A percentile compares a stretch with the other conserved stretches of the same genome.
Evolutionary conservation across 179 eudicot species (phyloP).

Genomic region (Nepenthes alata): DNA sequence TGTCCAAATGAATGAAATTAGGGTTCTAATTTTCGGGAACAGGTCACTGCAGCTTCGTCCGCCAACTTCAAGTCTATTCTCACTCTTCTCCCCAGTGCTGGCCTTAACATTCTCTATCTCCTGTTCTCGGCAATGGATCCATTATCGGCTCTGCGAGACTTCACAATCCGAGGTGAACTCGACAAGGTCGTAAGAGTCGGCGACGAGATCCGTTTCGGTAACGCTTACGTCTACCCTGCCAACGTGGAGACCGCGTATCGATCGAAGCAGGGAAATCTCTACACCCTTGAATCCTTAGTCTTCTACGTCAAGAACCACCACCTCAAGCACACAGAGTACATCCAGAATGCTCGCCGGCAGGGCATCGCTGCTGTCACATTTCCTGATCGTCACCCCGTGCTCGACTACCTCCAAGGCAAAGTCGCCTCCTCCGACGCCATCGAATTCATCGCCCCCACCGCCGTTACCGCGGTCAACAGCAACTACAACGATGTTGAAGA

Average conservation of each 20-base stretch:
- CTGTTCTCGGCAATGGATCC: slow-evolving; percentile 51
- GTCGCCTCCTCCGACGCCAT: slow-evolving; percentile 44
- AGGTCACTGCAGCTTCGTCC: no score
- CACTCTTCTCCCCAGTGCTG: no score
- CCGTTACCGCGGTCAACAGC: neutral
- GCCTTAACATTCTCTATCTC: slow-evolving; percentile 1
- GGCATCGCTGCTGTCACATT: slow-evolving; percentile 56
- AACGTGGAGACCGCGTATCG: slow-evolving; percentile 58
- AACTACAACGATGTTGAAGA: slow-evolving; percentile 9
- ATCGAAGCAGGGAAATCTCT: slow-evolving; percentile 59
- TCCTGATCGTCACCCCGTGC: slow-evolving; percentile 63
- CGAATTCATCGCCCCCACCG: slow-evolving; percentile 22
- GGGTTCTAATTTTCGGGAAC: no score
- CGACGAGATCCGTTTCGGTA: slow-evolving; percentile 53
- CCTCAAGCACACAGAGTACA: slow-evolving; percentile 58
- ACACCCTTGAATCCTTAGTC: slow-evolving; percentile 82
- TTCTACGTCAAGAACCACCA: slow-evolving; percentile 57
- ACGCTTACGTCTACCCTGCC: slow-evolving; percentile 51
- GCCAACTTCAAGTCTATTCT: no score
- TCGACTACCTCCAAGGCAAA: slow-evolving; percentile 66
- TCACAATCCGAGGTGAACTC: slow-evolving; percentile 50
- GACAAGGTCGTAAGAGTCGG: slow-evolving; percentile 41
- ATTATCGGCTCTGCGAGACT: slow-evolving; percentile 60
- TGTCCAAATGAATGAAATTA: no score
- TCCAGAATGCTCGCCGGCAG: slow-evolving; percentile 35